Conservation (phyloP, 2,329 filamentous ascomycete species). For the Pestalotiopsis sp. region DNA sequence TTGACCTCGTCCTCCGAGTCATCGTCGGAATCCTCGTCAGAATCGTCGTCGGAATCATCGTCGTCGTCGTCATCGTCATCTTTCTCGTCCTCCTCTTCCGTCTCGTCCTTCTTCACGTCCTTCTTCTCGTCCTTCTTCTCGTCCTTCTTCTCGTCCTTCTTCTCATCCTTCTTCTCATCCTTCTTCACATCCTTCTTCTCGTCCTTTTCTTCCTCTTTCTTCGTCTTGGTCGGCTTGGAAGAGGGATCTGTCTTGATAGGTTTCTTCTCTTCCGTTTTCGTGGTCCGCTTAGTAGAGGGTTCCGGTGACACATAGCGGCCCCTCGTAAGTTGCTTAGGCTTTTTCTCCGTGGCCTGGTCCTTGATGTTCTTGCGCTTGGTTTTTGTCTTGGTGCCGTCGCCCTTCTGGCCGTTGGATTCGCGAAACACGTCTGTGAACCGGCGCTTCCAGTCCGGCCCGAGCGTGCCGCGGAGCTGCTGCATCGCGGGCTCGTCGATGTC, state of each 20-base stretch:
- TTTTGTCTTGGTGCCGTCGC: neutral
- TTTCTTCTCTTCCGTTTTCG: neutral
- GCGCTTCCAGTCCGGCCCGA: neutral
- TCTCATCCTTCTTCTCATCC: neutral
- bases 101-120: neutral
- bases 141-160: neutral
- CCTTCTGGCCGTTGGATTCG: neutral
- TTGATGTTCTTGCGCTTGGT: neutral
- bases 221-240: neutral
- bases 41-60: neutral
- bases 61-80: neutral
- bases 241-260: neutral
- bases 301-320: too few species aligned
- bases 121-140: neutral
- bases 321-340: neutral
- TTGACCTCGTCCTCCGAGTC: neutral
- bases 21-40: neutral
- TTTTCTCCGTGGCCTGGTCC: neutral
- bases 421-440: neutral
- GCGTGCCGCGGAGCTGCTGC: neutral
- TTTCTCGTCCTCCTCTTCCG: neutral
- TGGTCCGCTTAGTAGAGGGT: neutral
- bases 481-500: neutral
- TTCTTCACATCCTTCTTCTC: neutral
- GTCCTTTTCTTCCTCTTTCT: neutral